Conservation (phyloP, 768 basidiomycete genomes). For the Mycena latifolia region DNA sequence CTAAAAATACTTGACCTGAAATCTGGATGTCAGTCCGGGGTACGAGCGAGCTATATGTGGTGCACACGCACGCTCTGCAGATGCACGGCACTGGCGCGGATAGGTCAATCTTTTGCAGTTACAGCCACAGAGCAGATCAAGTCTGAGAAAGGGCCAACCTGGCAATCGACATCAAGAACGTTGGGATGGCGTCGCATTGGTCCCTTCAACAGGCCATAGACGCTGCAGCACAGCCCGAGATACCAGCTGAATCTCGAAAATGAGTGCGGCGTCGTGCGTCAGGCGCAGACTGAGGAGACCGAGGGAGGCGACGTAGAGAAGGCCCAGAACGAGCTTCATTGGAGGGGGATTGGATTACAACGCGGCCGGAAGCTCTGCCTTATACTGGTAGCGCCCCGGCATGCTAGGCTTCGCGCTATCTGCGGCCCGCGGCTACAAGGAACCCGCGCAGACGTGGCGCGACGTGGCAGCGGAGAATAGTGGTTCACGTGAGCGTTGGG, state of each 20-base stretch:
- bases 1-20: not conserved
- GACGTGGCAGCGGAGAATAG: slow-evolving; percentile 10
- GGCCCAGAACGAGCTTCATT: slow-evolving; percentile 28
- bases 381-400: slow-evolving; percentile 1
- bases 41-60: not conserved
- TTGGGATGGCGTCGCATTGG: slow-evolving; percentile 1
- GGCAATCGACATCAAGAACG: slow-evolving; percentile 3
- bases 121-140: not conserved
- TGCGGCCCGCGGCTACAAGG: slow-evolving; percentile 13
- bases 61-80: not conserved
- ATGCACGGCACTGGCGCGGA: not conserved
- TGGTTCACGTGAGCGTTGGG: not conserved
- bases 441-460: slow-evolving; percentile 26
- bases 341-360: not conserved
- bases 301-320: slow-evolving; percentile 34
- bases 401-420: not conserved
- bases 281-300: slow-evolving; percentile 29
- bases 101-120: not conserved
- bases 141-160: too few species aligned
- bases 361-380: not conserved
- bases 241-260: slow-evolving; percentile 14
- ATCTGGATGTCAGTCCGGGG: not conserved
- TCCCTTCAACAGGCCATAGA: not conserved
- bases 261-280: slow-evolving; percentile 21
- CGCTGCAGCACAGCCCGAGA: slow-evolving; percentile 4